These are phyloP conservation scores for Penicillium concentricum DNA, from an alignment of 2,329 filamentous ascomycete genomes.

Conservation along the genomic window DNA sequence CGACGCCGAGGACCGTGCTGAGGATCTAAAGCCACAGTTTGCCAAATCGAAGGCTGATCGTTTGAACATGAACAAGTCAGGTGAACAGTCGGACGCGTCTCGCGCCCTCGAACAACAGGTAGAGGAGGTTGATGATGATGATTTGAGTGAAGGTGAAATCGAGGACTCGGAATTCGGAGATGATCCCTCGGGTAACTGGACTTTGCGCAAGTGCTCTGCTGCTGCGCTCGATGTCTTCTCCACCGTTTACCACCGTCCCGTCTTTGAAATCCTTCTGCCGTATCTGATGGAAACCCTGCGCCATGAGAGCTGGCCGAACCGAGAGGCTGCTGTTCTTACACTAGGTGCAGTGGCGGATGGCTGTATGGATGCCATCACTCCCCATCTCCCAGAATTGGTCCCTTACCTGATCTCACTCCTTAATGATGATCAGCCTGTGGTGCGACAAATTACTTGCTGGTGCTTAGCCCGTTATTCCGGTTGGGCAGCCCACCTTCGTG, in stretches of 20 bases:
- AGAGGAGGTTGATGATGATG: slow-evolving; percentile 56
- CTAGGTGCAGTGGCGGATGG: slow-evolving; percentile 93
- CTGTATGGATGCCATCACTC: slow-evolving; percentile 84
- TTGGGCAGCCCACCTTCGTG: slow-evolving; percentile 79
- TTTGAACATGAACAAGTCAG: slow-evolving; percentile 53
- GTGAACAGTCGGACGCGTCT: slow-evolving; percentile 33
- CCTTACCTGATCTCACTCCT: slow-evolving; percentile 86
- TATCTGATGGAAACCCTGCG: slow-evolving; percentile 88
- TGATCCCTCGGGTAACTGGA: slow-evolving; percentile 91
- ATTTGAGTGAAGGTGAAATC: slow-evolving; percentile 85
- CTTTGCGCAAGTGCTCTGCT: slow-evolving; percentile 92
- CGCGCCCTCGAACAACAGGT: slow-evolving; percentile 49
- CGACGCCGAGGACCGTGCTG: slow-evolving; percentile 80
- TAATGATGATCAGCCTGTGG: slow-evolving; percentile 81
- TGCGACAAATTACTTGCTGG: slow-evolving; percentile 97
- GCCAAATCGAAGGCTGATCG: slow-evolving; percentile 68
- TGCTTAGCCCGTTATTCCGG: slow-evolving; percentile 88
- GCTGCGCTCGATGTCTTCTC: slow-evolving; percentile 93
- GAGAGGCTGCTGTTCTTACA: slow-evolving; percentile 91
- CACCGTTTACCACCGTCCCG: slow-evolving; percentile 79
- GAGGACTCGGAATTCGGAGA: slow-evolving; percentile 68
- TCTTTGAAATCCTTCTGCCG: slow-evolving; percentile 88
- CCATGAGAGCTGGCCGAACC: slow-evolving; percentile 84
- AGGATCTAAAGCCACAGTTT: slow-evolving; percentile 92
- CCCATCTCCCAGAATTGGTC: slow-evolving; percentile 85